Percentiles rank a stretch among this genome's conserved stretches.
These are phyloP conservation scores for Pelargonium australe DNA, from an alignment of 441 rosid species.

Conservation along the genomic window DNA sequence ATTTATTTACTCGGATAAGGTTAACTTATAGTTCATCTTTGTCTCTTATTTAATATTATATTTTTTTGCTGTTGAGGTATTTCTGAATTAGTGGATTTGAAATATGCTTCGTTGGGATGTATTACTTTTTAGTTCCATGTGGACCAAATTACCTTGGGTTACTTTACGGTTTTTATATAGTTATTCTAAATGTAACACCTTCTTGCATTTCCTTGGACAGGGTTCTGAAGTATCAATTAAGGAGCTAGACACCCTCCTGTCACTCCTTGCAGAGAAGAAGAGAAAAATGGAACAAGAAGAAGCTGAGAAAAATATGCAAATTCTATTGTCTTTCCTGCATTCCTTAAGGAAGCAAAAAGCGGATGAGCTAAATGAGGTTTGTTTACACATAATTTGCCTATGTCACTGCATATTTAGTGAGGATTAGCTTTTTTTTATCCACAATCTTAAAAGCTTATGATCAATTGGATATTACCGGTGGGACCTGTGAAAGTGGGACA, in stretches of 20 bases:
- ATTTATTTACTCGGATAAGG: neutral
- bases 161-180: neutral
- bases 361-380: constrained; percentile 85
- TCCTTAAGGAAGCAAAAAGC: constrained; percentile 83
- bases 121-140: neutral
- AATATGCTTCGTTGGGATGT: no score
- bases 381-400: constrained; percentile 16
- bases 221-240: constrained; percentile 85
- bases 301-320: constrained; percentile 98
- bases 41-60: neutral
- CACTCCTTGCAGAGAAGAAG: constrained; percentile 80
- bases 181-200: constrained; percentile 22
- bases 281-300: constrained; percentile 98
- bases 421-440: neutral
- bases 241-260: constrained; percentile 70
- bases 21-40: neutral
- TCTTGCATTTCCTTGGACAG: constrained; percentile 50
- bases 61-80: neutral
- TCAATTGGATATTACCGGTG: neutral
- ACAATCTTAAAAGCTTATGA: neutral
- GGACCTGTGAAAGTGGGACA: neutral
- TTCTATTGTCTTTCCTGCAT: constrained; percentile 79
- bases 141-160: neutral
- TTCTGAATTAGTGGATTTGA: neutral
- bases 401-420: neutral